Percentiles rank a stretch among this genome's conserved stretches.
These are phyloP conservation scores for Decorospora gaudefroyi DNA, from an alignment of 2,329 filamentous ascomycete species.

Conservation along the genomic window DNA sequence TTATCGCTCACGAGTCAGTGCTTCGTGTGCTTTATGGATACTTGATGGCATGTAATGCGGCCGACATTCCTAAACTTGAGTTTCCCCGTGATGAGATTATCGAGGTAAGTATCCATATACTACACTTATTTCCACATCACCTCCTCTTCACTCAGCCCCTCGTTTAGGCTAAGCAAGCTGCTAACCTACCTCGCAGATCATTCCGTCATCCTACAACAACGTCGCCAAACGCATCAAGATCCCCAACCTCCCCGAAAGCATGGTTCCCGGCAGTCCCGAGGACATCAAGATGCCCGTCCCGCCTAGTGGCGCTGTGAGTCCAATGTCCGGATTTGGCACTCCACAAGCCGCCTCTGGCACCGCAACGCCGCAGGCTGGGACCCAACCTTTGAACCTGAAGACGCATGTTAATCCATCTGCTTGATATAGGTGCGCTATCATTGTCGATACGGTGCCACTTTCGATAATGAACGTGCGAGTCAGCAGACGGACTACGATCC, in stretches of 20 bases:
- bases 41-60: conserved; percentile 96
- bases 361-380: conserved; percentile 5
- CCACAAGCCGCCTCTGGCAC: conserved; percentile 26
- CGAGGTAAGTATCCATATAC: conserved; percentile 60
- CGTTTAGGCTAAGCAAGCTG: no score
- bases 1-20: conserved; percentile 98
- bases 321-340: conserved; percentile 50
- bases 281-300: conserved; percentile 79
- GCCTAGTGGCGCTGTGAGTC: conserved; percentile 56
- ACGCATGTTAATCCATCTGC: conserved; percentile 11
- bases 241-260: conserved; percentile 65
- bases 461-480: conserved; percentile 30
- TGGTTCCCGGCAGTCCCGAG: conserved; percentile 78
- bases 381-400: conserved; percentile 12
- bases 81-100: conserved; percentile 98
- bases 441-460: conserved; percentile 25
- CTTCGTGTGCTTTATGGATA: conserved; percentile 95
- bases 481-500: conserved; percentile 28
- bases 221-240: conserved; percentile 90
- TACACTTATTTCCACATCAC: neutral
- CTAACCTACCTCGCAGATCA: conserved; percentile 71
- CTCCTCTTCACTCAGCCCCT: neutral
- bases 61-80: conserved; percentile 87
- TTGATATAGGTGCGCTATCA: conserved; percentile 14
- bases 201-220: conserved; percentile 96